Base-by-base conservation (phyloP, 192 early-diverging fungal genomes). In the Podila horticola region DNA sequence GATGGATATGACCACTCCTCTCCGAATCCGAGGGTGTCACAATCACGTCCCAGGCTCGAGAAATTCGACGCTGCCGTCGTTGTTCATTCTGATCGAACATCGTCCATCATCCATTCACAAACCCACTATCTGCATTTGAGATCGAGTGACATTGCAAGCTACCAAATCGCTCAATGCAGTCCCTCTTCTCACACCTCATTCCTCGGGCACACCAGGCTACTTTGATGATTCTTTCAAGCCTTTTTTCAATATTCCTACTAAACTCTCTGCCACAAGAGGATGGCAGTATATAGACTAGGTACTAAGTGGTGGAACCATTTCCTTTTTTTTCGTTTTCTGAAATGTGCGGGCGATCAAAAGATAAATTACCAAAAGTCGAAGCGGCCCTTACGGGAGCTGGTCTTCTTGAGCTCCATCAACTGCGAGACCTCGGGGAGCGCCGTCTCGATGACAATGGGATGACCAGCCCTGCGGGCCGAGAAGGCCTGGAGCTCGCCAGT, bases 361-460 rank as follows among this genome's bases (percentile, higher is more conserved):
- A 12, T 0, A 62, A 62, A 62, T 38, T 62, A 62, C 61, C 61
- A 62, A 12, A 62, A 22, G 36, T 62, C n/a, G 61, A 62, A 62
- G 61, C 61, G 61, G 19, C 61, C 61, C 34, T 62, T 62, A 15
- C 20, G 31, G 31, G 29, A 4, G 10, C 1, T 15, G 29, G 61
- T 36, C n/a, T 34, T 62, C 36, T 2, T 5, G 22, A 41, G 29
- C 61, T 0, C 61, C 5, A 62, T 34, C 31, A n/a, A 62, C 61
- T 62, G 61, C 2, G 61, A 62, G 3, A 15, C 4, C 36, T 62
- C 26, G 61, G 34, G 0, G 36, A 38, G n/a, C 22, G 61, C 15
- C 61, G 17, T n/a, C 61, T 62, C 61, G 19, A 62, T n/a, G 61
- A 62, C 36, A 41, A 62, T 62, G 36, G 61, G 61, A 19, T 62